Conservation (phyloP, 2,329 filamentous ascomycete species). For the Botrytis elliptica region DNA sequence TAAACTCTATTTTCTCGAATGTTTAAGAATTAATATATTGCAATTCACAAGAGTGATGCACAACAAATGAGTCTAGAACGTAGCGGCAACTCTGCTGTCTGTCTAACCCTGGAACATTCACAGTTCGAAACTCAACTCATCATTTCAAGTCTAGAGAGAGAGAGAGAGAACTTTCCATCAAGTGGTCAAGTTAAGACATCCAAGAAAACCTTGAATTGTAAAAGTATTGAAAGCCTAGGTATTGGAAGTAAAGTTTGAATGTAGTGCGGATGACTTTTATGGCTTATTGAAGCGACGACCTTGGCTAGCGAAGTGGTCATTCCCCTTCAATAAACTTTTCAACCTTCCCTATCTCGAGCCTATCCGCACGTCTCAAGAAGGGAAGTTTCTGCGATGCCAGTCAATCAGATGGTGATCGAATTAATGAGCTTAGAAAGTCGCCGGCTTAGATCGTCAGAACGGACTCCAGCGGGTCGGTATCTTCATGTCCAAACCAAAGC, state of each 20-base stretch:
- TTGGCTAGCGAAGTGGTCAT: neutral
- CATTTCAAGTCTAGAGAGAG: neutral
- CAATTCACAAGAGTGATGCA: neutral
- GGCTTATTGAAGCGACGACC: neutral
- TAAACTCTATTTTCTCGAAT: neutral
- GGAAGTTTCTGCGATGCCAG: neutral
- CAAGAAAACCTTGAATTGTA: rapidly evolving
- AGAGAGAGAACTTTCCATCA: neutral
- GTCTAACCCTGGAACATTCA: neutral
- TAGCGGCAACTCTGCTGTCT: neutral
- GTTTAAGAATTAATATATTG: neutral
- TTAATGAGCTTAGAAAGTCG: neutral
- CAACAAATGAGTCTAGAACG: neutral
- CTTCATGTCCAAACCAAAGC: neutral
- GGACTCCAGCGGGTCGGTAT: neutral
- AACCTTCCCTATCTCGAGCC: neutral
- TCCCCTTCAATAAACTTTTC: neutral
- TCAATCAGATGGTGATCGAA: neutral
- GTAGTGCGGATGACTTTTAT: neutral
- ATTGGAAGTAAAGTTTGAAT: neutral
- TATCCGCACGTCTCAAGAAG: neutral
- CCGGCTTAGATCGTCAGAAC: neutral
- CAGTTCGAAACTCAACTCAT: neutral
- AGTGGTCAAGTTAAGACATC: too few relatives aligned
- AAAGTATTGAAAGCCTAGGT: too few relatives aligned